Base-by-base conservation (phyloP, 805 yeast species). In the Candida xiaguanensis region DNA sequence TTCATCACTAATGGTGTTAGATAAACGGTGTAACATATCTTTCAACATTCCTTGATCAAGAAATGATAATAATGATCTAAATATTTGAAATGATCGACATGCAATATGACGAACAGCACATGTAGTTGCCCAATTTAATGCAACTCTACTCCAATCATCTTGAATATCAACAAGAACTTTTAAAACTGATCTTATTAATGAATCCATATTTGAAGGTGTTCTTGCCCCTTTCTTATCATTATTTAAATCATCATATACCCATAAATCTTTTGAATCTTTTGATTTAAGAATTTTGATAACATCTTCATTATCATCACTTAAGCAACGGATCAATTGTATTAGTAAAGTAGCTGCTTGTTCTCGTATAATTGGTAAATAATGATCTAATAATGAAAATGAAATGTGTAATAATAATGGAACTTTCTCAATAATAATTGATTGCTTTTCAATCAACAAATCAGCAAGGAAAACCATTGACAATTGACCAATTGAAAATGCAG, bases 61-160 rank as follows among this genome's bases (percentile, higher is more conserved):
- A 49, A 82, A 80, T 7, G 86, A 76, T n/a, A 89, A 64, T 41
- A 93, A 60, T 3, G 95, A 85, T 31, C 99, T 70, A 64, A 90
- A 93, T 0, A 90, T 74, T 56, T 93, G 99, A 61, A 95, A 91
- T 0, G 98, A 90, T 18, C 99, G 75, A 49, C 99, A 93, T 0
- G 99, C 99, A 49, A 93, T 77, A 56, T 95, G 99, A 53, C 97
- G 74, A 2, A 91, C 98, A 2, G 97, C 95, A 65, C 98, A 93
- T 1, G 96, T 82, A 0, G 99, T 93, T 0, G 99, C 97, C 99
- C 99, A 93, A 20, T 75, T 72, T 25, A 95, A 67, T 0, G 98
- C 83, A 3, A 77, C 78, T 24, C 82, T 67, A 36, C 95, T 82
- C 99, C 99, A 93, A 36, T 82, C 85, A 30, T 75, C 75, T 55